A percentile compares a stretch with the other conserved stretches of the same genome.
Conservation (phyloP, 192 early-diverging fungal species). For the Physocladia obscura region DNA sequence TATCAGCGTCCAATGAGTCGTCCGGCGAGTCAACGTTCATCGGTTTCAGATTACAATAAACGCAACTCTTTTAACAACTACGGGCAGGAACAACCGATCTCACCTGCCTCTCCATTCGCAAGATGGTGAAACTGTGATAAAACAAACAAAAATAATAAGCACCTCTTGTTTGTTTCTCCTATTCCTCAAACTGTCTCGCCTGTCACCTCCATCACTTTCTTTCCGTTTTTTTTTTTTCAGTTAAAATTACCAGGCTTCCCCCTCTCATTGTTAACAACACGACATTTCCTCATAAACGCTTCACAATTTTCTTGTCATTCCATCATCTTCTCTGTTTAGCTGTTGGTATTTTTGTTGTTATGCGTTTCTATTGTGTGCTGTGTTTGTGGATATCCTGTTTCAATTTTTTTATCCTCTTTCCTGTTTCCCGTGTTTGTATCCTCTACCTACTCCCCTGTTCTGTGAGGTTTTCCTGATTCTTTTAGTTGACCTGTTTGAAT, state of each 20-base stretch:
- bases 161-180: background rate
- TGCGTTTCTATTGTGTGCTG: no score
- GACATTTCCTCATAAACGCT: no score
- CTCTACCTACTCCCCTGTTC: no score
- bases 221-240: background rate
- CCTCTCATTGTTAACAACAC: no score
- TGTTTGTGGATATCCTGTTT: no score
- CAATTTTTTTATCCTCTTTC: no score
- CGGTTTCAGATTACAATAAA: conserved; percentile 1
- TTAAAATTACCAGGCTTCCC: background rate
- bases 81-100: conserved; percentile 18
- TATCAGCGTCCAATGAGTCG: background rate
- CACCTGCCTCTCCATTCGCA: conserved; percentile 24
- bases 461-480: no score
- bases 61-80: conserved; percentile 14
- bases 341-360: no score
- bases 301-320: no score
- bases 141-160: background rate
- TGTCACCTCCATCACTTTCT: background rate
- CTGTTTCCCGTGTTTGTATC: no score
- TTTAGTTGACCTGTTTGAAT: background rate
- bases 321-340: no score
- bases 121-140: conserved; percentile 1
- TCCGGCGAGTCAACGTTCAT: background rate
- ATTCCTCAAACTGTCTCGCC: background rate